Evolutionary conservation across 1,284 basidiomycete genomes (phyloP).

Genomic region (Naganishia albida): DNA sequence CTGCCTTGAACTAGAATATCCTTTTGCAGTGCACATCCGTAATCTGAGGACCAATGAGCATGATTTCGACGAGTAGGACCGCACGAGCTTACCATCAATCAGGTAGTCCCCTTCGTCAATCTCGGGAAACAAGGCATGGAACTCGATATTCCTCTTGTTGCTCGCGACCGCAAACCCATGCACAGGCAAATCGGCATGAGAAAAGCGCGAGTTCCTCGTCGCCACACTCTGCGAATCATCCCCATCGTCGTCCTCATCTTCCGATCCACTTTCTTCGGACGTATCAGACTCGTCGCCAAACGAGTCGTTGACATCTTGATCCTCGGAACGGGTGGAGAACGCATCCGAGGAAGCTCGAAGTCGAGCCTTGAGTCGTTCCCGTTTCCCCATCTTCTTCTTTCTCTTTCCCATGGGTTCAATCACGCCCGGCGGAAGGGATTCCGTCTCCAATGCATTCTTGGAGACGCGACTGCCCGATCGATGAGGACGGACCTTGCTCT

Average conservation of each 20-base stretch:
- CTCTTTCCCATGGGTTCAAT: neutral
- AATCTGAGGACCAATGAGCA: conserved; percentile 64
- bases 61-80: neutral
- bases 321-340: conserved; percentile 5
- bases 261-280: conserved; percentile 25
- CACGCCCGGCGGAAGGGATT: neutral
- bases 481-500: conserved; percentile 26
- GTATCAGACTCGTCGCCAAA: conserved; percentile 29
- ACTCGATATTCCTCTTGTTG: conserved; percentile 90
- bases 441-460: conserved; percentile 1
- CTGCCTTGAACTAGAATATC: conserved; percentile 97
- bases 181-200: conserved; percentile 62
- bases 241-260: conserved; percentile 21
- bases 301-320: conserved; percentile 6
- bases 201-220: conserved; percentile 27
- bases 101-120: conserved; percentile 96
- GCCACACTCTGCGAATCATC: conserved; percentile 14
- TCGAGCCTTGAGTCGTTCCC: conserved; percentile 29
- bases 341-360: conserved; percentile 28
- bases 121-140: conserved; percentile 84
- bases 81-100: conserved; percentile 75
- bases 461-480: conserved; percentile 18
- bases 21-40: conserved; percentile 92
- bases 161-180: conserved; percentile 96
- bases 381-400: conserved; percentile 21